A percentile compares a stretch with the other conserved stretches of the same genome.
phyloP scores from a whole-genome alignment of 2,329 filamentous ascomycete genomes.

The Passalora sequoiae region DNA sequence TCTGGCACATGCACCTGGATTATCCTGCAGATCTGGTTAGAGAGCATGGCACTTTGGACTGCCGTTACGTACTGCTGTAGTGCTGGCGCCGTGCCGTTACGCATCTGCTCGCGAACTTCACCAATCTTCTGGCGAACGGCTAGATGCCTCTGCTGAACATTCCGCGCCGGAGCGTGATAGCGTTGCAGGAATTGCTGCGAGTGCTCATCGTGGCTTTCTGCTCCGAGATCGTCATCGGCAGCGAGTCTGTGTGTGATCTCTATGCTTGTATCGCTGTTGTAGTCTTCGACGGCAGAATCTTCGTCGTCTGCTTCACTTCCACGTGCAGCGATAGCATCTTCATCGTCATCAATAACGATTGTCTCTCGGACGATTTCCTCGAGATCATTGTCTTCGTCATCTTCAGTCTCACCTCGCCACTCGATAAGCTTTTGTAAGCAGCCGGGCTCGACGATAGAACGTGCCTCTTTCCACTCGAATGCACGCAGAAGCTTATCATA shows the following conservation, averaged over 20 bases:
- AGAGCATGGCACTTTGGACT: too few species aligned
- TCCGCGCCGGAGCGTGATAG: constrained; percentile 13
- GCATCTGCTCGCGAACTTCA: constrained; percentile 18
- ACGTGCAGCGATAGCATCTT: constrained; percentile 40
- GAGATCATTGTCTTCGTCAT: constrained; percentile 44
- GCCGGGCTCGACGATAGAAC: constrained; percentile 50
- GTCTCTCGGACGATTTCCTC: constrained; percentile 61
- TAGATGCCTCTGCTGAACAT: constrained; percentile 13
- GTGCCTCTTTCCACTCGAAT: constrained; percentile 50
- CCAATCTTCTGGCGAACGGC: constrained; percentile 22
- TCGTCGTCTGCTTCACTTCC: constrained; percentile 22
- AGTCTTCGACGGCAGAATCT: constrained; percentile 16
- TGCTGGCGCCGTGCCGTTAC: constrained; percentile 8
- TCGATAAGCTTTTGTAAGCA: constrained; percentile 54
- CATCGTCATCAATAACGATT: constrained; percentile 59
- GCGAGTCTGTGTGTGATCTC: constrained; percentile 28
- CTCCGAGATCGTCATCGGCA: constrained; percentile 25
- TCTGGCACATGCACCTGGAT: background rate
- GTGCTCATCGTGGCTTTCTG: constrained; percentile 27
- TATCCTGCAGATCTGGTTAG: constrained; percentile 1
- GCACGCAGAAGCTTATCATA: constrained; percentile 55
- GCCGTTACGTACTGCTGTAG: background rate
- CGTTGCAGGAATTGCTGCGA: constrained; percentile 18
- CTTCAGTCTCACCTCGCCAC: constrained; percentile 57
- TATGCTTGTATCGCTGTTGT: constrained; percentile 27